Evolutionary conservation across 176 grass and related monocot genomes (phyloP), one percentile per base, ranked within the genome.

Genomic region (Chloris gayana): DNA sequence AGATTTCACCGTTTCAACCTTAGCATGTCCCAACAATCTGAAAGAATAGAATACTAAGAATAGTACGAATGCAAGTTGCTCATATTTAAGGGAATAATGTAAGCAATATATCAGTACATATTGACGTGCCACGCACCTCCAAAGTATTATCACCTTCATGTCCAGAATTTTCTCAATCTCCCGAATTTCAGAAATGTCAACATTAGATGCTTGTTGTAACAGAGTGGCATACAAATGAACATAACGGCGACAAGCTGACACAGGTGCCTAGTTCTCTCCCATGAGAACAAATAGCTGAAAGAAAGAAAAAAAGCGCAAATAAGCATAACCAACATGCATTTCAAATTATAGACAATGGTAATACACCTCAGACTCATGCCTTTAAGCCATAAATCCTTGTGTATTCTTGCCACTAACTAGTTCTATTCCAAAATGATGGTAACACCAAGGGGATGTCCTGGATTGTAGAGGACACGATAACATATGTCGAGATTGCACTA

Each of bases 1-100:
- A 68, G 84, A 94, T 89, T 98, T 98, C 77, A 91, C 92, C 32
- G 90, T 93, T 72, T 94, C 95, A 83, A 98, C 92, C 81, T 98
- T 98, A 81, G 95, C 95, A 89, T 98, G 95, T 69, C 81, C 95
- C 34, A 98, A 85, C 74, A 98, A 98, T 81, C 95, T 98, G 70
- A 68, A 86, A 84, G 75, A 44, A 86, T 64, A 67, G 60, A 56
- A 56, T 17, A 68, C 67, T 67, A 44, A 33, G 46, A 34, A 49
- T 61, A 61, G 58, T 61, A 27, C 3, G 9, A 61, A 78, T 45
- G 44, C 62, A 47, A 69, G 33, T 18, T 32, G 51, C 71, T 44
- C 27, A 76, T 39, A 44, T 42, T 41, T 44, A 69, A 70, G 34
- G 69, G 4, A 82, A 19, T 50, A 80, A 63, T 29, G 25, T 56